Base-by-base conservation (phyloP, 176 grass and related monocot genomes). In the Avena eriantha region DNA sequence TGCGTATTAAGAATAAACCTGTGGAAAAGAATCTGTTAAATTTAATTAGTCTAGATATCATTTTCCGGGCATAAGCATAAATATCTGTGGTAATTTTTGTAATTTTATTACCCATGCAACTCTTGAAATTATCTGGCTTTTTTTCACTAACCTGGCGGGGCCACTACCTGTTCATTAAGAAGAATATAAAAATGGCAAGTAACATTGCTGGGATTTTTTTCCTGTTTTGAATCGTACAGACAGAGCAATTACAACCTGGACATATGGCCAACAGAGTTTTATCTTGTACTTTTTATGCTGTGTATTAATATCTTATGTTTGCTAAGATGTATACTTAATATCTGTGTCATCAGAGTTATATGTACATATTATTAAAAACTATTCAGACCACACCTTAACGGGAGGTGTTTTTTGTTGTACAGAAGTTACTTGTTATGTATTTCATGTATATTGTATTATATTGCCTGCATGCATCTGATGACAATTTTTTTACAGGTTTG, bases 401-500 rank as follows among this genome's bases (percentile, higher is more conserved):
- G 29, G 74, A 5, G 14, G 10, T 50, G 22, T 41, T 67, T 55
- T 55, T 54, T 68, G 5, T 45, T 54, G 21, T 34, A 26, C 18
- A 56, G 13, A 17, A 14, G 5, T 16, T 67, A 14, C 13, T 65
- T 81, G 57, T 48, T 47, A 76, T 46, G 26, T 48, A 10, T 16
- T 46, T 10, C 48, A 47, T 79, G 9, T 89, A 35, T 49, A 58
- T 36, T 81, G 17, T 68, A 51, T 79, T 72, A 18, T 78, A 39
- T 31, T 83, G 46, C 10, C 16, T 75, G 4, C 61, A 5, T 90
- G 56, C 12, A 5, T 10, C 58, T 87, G 78, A 82, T 50, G 24
- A 80, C 29, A 34, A n/a, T 75, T 33, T 67, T 55, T 59, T 46
- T 75, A 21, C 85, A 99, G 97, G 97, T 99, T 99, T 94, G 82